phyloP scores from a whole-genome alignment of 345 rosid genomes.

The Ricinus communis region DNA sequence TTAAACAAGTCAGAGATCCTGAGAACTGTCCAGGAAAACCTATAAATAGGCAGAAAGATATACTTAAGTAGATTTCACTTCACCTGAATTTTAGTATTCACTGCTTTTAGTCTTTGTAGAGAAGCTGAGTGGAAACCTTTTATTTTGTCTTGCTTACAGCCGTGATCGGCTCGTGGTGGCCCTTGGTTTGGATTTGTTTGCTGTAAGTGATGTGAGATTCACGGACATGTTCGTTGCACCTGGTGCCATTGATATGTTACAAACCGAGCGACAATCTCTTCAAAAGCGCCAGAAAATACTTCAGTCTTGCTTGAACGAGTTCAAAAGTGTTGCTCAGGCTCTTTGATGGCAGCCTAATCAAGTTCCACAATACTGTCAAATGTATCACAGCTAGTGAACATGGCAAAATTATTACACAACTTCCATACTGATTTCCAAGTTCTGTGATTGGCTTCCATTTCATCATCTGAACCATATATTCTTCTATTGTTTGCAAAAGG shows the following conservation, averaged over 20 bases:
- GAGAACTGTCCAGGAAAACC: background rate
- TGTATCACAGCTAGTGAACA: slow-evolving; percentile 30
- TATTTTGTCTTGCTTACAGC: slow-evolving; percentile 33
- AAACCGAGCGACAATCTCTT: slow-evolving; percentile 66
- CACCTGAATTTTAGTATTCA: no score
- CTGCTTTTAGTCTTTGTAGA: background rate
- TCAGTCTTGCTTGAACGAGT: slow-evolving; percentile 82
- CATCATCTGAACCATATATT: background rate
- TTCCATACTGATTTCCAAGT: background rate
- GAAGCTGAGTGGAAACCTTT: background rate
- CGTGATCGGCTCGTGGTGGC: slow-evolving; percentile 80
- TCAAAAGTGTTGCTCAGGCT: slow-evolving; percentile 69
- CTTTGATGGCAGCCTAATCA: slow-evolving; percentile 37
- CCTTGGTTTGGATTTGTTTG: slow-evolving; percentile 81
- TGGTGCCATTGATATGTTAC: slow-evolving; percentile 75
- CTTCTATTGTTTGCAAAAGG: no score
- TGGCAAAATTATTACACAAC: background rate
- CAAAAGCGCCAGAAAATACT: slow-evolving; percentile 88
- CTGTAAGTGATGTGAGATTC: slow-evolving; percentile 82
- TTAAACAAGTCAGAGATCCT: background rate
- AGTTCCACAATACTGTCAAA: background rate
- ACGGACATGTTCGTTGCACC: slow-evolving; percentile 97
- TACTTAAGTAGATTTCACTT: background rate
- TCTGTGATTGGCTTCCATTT: background rate
- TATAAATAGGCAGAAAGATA: background rate